A percentile compares a stretch with the other conserved stretches of the same genome.
phyloP scores from a whole-genome alignment of 2,329 filamentous ascomycete species.

The Aspergillus niger region DNA sequence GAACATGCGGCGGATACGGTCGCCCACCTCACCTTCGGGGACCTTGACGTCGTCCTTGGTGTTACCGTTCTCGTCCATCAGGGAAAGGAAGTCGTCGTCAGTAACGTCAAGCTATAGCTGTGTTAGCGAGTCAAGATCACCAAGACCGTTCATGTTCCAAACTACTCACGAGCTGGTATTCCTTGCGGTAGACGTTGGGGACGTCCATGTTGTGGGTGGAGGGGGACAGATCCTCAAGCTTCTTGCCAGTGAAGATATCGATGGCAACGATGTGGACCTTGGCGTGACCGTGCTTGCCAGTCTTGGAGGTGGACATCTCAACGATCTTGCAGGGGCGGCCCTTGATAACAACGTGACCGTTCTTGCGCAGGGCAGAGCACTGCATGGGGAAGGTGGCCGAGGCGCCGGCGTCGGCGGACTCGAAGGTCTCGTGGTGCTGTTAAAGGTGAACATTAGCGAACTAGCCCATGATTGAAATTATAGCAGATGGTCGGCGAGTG shows the following conservation, averaged over 20 bases:
- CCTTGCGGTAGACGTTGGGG: conserved; percentile 84
- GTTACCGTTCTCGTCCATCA: conserved; percentile 83
- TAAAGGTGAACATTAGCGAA: conserved; percentile 11
- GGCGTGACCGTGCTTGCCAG: conserved; percentile 99
- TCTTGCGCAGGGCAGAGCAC: conserved; percentile 99
- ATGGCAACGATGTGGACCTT: conserved; percentile 98
- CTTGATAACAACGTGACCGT: conserved; percentile 98
- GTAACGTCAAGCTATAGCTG: conserved; percentile 77
- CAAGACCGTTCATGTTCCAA: not conserved
- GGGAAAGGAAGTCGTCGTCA: conserved; percentile 91
- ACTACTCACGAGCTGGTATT: conserved; percentile 87
- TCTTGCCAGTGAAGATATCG: conserved; percentile 99
- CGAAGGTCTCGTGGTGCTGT: conserved; percentile 78
- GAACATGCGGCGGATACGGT: conserved; percentile 83
- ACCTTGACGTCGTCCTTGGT: conserved; percentile 95
- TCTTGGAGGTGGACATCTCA: conserved; percentile 99
- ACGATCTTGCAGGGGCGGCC: conserved; percentile 99
- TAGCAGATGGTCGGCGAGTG: not conserved
- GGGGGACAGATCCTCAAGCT: conserved; percentile 97
- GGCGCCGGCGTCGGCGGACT: conserved; percentile 93
- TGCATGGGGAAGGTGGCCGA: conserved; percentile 96
- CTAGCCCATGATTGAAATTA: not conserved
- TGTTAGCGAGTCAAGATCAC: conserved; percentile 3
- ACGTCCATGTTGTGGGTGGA: conserved; percentile 90
- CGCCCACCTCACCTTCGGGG: conserved; percentile 84